Evolutionary conservation across 177 flowering plant genomes (phyloP), one percentile per base, ranked within the genome.

Genomic region (Vitis hybrid): DNA sequence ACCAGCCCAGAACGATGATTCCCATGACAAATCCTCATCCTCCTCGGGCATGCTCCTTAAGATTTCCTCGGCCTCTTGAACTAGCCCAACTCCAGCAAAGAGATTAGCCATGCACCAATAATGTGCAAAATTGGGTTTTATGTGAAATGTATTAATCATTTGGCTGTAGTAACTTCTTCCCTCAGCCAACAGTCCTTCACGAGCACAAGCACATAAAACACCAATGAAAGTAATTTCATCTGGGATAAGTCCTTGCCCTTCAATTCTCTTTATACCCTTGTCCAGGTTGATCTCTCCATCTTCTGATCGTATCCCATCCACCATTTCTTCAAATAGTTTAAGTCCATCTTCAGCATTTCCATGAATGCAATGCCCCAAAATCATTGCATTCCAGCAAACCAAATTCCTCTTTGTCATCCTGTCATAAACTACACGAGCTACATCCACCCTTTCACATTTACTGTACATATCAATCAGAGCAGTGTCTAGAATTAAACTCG

Each of bases 91-190:
- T 29, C 76, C 62, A 49, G 80, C 84, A 62, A 82, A 77, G 21
- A 89, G 85, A 76, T 90, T 90, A 48, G 97, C 90, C 91, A 90
- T 79, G 80, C 95, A 92, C 97, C 93, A 92, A 64, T 76, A 82
- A 70, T 90, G 95, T 10, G 88, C 92, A 76, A 92, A 92, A 65
- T 76, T 89, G 56, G 93, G 95, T 60, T 78, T 88, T 60, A 92
- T 31, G 4, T 64, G 6, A 74, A 81, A 89, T 19, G 62, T 56
- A 26, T 78, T 16, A 12, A 63, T 67, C 97, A 89, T 89, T 67
- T 85, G 75, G 33, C 57, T 69, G 18, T 85, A 87, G 81, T 83
- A 85, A 15, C 60, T 70, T 65, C 68, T 81, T 10, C 89, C 95
- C 21, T 86, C 87, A 11, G 67, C 51, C 73, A 87, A 65, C 65